Percentiles rank a stretch among this genome's conserved stretches.
Evolutionary conservation across 2,329 filamentous ascomycete genomes (phyloP).

Genomic region (Exophiala viscosa): DNA sequence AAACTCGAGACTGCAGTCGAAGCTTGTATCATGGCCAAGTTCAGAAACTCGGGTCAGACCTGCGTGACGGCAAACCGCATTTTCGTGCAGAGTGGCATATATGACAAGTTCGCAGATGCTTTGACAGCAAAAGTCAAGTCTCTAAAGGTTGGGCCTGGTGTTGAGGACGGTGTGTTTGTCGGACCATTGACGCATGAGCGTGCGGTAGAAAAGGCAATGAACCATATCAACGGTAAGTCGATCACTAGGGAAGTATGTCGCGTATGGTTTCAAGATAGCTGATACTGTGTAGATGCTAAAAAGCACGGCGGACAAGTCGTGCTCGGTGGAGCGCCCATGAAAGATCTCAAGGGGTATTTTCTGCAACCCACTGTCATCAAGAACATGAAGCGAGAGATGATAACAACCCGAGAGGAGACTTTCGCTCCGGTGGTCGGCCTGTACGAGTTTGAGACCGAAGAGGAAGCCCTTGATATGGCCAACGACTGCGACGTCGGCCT

Average conservation of each 20-base stretch:
- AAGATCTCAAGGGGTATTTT: slow-evolving; percentile 38
- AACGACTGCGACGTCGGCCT: slow-evolving; percentile 54
- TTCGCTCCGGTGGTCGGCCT: slow-evolving; percentile 46
- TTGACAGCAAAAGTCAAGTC: slow-evolving; percentile 68
- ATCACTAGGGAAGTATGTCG: neutral
- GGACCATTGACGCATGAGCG: slow-evolving; percentile 58
- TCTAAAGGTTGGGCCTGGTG: slow-evolving; percentile 75
- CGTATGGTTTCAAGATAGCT: slow-evolving; percentile 2
- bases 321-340: slow-evolving; percentile 27
- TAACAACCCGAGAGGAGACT: slow-evolving; percentile 54
- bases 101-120: slow-evolving; percentile 67
- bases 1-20: slow-evolving; percentile 35
- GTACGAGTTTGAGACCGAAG: slow-evolving; percentile 51
- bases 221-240: slow-evolving; percentile 26
- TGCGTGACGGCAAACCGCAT: slow-evolving; percentile 62
- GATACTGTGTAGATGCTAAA: slow-evolving; percentile 26
- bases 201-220: slow-evolving; percentile 28
- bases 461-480: slow-evolving; percentile 55
- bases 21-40: slow-evolving; percentile 27
- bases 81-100: slow-evolving; percentile 73
- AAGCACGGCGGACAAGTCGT: slow-evolving; percentile 31
- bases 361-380: slow-evolving; percentile 29
- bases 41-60: slow-evolving; percentile 29
- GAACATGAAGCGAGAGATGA: slow-evolving; percentile 27
- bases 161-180: slow-evolving; percentile 67